phyloP scores from a whole-genome alignment of 148 eudicot genomes.

The Chenopodium suecicum region DNA sequence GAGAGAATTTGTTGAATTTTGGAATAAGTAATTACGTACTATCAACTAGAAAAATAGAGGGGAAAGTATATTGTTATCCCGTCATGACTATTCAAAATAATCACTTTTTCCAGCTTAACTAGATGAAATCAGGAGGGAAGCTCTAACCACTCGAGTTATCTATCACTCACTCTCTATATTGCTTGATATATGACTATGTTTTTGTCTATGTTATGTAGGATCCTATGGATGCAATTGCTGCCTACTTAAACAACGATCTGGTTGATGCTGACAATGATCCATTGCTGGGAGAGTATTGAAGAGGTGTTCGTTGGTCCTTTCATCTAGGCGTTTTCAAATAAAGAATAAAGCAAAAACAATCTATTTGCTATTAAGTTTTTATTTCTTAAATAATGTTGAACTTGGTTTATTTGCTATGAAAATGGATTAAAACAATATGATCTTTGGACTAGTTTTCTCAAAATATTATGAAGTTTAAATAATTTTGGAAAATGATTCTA shows the following conservation, averaged over 20 bases:
- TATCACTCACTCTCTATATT: too few species aligned
- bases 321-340: too few species aligned
- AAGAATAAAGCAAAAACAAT: too few species aligned
- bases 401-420: not conserved
- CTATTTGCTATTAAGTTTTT: too few species aligned
- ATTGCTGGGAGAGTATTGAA: not conserved
- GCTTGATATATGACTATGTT: not conserved
- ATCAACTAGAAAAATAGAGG: not conserved
- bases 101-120: too few species aligned
- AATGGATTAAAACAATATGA: not conserved
- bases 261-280: not conserved
- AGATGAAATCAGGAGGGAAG: too few species aligned
- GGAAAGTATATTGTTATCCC: too few species aligned
- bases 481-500: not conserved
- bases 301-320: not conserved
- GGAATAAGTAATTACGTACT: not conserved
- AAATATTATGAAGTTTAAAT: too few species aligned
- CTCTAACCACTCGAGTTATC: too few species aligned
- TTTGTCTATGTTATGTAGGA: conserved; percentile 8
- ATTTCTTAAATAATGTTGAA: not conserved
- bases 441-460: not conserved
- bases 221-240: conserved; percentile 8
- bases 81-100: too few species aligned
- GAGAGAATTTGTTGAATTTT: not conserved
- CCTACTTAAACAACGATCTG: conserved; percentile 6